Percentiles rank a stretch among this genome's conserved stretches.
phyloP scores from a whole-genome alignment of 2,329 filamentous ascomycete species.

The Colletotrichum phormii region DNA sequence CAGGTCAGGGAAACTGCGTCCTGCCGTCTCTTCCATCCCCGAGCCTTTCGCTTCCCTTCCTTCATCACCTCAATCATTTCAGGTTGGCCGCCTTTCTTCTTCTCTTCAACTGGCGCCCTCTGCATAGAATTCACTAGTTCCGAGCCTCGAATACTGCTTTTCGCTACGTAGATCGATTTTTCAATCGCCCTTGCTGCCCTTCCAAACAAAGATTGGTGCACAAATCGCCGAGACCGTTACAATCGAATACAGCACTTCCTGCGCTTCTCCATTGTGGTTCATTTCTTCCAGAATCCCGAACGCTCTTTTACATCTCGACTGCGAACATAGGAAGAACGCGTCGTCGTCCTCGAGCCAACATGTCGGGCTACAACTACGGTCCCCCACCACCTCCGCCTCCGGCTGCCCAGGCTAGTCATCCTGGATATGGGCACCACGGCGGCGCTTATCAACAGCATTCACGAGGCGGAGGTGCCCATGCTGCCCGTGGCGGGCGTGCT shows the following conservation, averaged over 20 bases:
- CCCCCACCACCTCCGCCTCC: slow-evolving; percentile 62
- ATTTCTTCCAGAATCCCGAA: background rate
- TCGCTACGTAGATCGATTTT: background rate
- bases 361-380: slow-evolving; percentile 66
- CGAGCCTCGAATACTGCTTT: background rate
- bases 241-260: background rate
- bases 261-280: background rate
- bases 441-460: slow-evolving; percentile 51
- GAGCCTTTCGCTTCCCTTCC: background rate
- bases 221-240: background rate
- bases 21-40: slow-evolving; percentile 9
- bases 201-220: background rate
- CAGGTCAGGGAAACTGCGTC: slow-evolving; percentile 22
- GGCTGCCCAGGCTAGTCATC: slow-evolving; percentile 45
- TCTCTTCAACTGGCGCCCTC: background rate
- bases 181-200: background rate
- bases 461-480: slow-evolving; percentile 48
- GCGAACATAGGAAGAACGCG: background rate
- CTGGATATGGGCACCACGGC: slow-evolving; percentile 53
- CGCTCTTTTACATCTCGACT: background rate
- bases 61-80: background rate
- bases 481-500: slow-evolving; percentile 53
- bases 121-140: background rate
- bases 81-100: background rate
- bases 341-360: slow-evolving; percentile 39